Conservation (phyloP, 306 rosid genomes). For the Vachellia collinsii region DNA sequence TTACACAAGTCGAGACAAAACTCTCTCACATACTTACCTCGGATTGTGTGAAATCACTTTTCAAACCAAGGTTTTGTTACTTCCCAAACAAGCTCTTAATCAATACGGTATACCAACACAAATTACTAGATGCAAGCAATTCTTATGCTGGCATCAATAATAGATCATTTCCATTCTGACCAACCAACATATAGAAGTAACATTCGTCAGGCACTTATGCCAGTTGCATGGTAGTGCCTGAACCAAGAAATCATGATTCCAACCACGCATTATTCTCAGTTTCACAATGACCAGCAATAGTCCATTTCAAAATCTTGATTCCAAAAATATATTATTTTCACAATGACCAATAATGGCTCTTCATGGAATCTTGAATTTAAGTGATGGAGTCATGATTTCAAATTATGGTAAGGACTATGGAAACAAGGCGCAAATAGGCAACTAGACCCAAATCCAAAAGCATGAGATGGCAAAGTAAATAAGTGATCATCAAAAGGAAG, state of each 20-base stretch:
- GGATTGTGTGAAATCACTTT: no score
- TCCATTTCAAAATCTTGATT: not conserved
- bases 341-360: not conserved
- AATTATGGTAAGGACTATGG: not conserved
- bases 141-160: constrained; percentile 4
- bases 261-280: not conserved
- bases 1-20: no score
- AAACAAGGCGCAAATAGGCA: not conserved
- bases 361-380: not conserved
- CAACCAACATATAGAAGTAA: constrained; percentile 20
- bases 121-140: not conserved
- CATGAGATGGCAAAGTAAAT: not conserved
- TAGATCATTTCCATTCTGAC: not conserved
- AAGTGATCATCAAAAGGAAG: constrained; percentile 9
- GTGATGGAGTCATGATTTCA: not conserved
- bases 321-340: not conserved
- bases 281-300: not conserved
- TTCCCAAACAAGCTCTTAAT: no score
- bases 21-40: no score
- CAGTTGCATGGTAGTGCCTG: not conserved
- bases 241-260: not conserved
- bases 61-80: no score
- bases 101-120: constrained; percentile 15
- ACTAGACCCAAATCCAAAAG: not conserved
- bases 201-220: not conserved